Evolutionary conservation across 371 early-diverging fungal species (phyloP), one percentile per base, ranked within the genome.

Genomic region (Lichtheimia ornata): DNA sequence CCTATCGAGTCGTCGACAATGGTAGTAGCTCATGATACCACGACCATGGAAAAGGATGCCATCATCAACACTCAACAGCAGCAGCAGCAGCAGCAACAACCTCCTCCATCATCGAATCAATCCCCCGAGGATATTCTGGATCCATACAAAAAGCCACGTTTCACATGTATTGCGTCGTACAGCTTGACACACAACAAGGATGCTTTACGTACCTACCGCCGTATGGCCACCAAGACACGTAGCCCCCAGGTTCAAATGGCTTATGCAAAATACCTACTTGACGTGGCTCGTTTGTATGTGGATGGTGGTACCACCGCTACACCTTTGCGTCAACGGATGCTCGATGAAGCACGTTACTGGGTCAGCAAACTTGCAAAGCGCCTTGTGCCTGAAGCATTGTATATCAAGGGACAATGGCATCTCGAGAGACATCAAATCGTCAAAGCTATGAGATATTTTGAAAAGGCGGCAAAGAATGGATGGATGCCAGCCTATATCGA

Each of bases 211-310:
- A 84, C 82, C 52, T 90, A 89, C 59, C 86, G 91, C 14, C 88
- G 91, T 20, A 86, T 90, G 59, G 91, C 91, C 15, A 81, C 73
- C 68, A 89, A 90, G 68, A 88, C 89, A n/a, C 79, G 84, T 56
- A 85, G 89, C 59, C 69, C 73, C 24, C 69, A 83, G 12, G 84
- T 82, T 35, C 91, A 91, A 70, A 53, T 89, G 54, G 85, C 89
- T 28, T 91, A 86, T 66, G 89, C 90, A 9, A 87, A 88, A 72
- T 91, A 88, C 62, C 70, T 91, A 56, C 61, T 91, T 14, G 78
- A 82, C 43, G 76, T 86, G 45, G 62, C 70, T 1, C 28, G 53
- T 5, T 30, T 55, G 7, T 41, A 57, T 35, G 42, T 60, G 15
- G 55, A 61, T 25, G 42, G 50, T 2, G 42, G 50, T 2, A 30